Conservation (phyloP, 495 filamentous ascomycete genomes). For the Penicillium desertorum region DNA sequence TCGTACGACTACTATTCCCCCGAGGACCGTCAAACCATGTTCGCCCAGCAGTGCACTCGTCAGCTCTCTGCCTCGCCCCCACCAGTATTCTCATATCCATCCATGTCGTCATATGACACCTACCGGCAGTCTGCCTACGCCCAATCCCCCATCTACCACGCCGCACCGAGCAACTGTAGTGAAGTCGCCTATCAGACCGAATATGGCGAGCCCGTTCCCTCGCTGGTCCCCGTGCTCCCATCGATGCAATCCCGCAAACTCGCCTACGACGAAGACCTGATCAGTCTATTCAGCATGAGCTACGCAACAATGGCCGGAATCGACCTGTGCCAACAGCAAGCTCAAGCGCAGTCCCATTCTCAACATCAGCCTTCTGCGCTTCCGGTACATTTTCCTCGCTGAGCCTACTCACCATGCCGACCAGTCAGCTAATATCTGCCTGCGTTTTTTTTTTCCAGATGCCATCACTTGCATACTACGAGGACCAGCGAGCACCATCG, state of each 20-base stretch:
- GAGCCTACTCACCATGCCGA: conserved; percentile 40
- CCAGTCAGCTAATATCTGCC: conserved; percentile 30
- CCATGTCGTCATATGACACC: conserved; percentile 65
- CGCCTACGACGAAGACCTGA: conserved; percentile 59
- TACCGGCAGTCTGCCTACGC: conserved; percentile 65
- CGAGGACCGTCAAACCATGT: conserved; percentile 54
- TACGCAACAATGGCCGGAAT: conserved; percentile 73
- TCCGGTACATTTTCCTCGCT: conserved; percentile 47
- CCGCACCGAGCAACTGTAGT: conserved; percentile 57
- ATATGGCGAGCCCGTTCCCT: conserved; percentile 62
- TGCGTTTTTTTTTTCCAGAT: conserved; percentile 59
- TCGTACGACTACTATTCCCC: conserved; percentile 44
- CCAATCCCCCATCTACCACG: conserved; percentile 63
- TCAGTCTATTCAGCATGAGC: conserved; percentile 74
- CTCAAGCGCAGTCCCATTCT: conserved; percentile 27
- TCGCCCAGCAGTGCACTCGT: conserved; percentile 68
- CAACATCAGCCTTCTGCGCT: conserved; percentile 16
- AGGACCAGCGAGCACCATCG: conserved; percentile 63
- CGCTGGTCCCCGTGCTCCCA: conserved; percentile 65
- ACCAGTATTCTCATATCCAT: conserved; percentile 70
- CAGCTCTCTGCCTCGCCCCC: conserved; percentile 70
- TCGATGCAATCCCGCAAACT: conserved; percentile 40
- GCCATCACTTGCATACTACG: conserved; percentile 82
- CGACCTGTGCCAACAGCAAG: conserved; percentile 56
- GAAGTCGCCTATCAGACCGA: conserved; percentile 58